Conservation (phyloP, 2,329 filamentous ascomycete genomes). For the Fusarium foetens region DNA sequence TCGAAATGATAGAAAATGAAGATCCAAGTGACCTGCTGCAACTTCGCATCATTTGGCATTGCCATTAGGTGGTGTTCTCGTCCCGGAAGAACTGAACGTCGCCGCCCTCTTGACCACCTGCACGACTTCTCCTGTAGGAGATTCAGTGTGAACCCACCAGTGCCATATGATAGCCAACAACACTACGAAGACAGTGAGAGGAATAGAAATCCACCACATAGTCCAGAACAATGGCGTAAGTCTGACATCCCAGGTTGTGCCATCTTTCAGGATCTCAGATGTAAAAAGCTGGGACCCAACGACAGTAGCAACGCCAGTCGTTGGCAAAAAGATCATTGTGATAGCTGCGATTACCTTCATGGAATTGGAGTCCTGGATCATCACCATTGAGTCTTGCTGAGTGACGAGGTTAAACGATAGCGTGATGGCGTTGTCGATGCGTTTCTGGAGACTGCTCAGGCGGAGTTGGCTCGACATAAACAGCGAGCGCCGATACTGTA, state of each 20-base stretch:
- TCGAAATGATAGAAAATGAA: neutral
- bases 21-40: rapidly evolving
- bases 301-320: conserved; percentile 49
- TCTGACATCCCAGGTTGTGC: conserved; percentile 37
- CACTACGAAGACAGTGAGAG: conserved; percentile 42
- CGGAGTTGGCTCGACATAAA: conserved; percentile 51
- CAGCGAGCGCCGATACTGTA: conserved; percentile 47
- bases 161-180: conserved; percentile 44
- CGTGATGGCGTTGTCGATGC: conserved; percentile 49
- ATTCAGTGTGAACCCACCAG: conserved; percentile 45
- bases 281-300: conserved; percentile 45
- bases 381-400: conserved; percentile 50
- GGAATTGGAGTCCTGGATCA: conserved; percentile 50
- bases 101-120: conserved; percentile 36
- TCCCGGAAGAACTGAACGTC: conserved; percentile 28
- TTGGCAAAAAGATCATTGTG: conserved; percentile 53
- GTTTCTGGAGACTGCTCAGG: conserved; percentile 48
- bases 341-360: conserved; percentile 53
- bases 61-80: conserved; percentile 18
- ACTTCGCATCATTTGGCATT: neutral
- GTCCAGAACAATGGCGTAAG: conserved; percentile 46
- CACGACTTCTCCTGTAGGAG: conserved; percentile 33
- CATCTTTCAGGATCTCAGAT: conserved; percentile 31
- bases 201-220: conserved; percentile 47
- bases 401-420: conserved; percentile 52